Evolutionary conservation across 176 grass and related monocot species (phyloP).

Genomic region (Pontederia crassipes): DNA sequence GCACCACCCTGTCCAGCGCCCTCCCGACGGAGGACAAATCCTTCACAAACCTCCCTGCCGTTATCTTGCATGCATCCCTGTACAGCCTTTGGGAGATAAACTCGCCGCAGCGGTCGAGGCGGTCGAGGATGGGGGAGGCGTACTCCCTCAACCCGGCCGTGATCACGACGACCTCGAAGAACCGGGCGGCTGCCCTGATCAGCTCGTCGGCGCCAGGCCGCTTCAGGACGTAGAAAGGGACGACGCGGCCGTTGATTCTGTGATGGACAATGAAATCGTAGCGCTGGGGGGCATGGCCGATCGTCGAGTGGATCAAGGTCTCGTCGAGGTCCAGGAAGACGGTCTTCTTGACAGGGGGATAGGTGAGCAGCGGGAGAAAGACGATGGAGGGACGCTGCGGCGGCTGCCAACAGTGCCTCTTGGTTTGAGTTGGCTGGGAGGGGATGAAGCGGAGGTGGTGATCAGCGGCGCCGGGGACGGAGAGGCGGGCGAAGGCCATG

Average conservation of each 20-base stretch:
- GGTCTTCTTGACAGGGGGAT: conserved; percentile 38
- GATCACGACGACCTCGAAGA: conserved; percentile 72
- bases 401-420: neutral
- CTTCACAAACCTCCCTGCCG: conserved; percentile 76
- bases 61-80: conserved; percentile 51
- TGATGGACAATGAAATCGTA: conserved; percentile 75
- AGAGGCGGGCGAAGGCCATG: conserved; percentile 63
- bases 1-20: conserved; percentile 35
- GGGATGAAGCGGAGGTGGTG: conserved; percentile 38
- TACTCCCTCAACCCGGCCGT: conserved; percentile 65
- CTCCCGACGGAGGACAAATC: conserved; percentile 54
- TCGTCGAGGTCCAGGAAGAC: conserved; percentile 88
- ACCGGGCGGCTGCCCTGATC: conserved; percentile 27
- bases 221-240: conserved; percentile 77
- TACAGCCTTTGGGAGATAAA: conserved; percentile 72
- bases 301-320: conserved; percentile 76
- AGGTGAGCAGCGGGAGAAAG: conserved; percentile 19
- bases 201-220: conserved; percentile 58
- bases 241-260: conserved; percentile 39
- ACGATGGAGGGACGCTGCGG: neutral
- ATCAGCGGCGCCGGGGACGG: conserved; percentile 26
- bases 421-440: conserved; percentile 23
- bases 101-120: conserved; percentile 42
- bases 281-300: conserved; percentile 30
- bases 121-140: conserved; percentile 62